phyloP scores from a whole-genome alignment of 2,329 filamentous ascomycete species.

The Fusarium pseudocircinatum region DNA sequence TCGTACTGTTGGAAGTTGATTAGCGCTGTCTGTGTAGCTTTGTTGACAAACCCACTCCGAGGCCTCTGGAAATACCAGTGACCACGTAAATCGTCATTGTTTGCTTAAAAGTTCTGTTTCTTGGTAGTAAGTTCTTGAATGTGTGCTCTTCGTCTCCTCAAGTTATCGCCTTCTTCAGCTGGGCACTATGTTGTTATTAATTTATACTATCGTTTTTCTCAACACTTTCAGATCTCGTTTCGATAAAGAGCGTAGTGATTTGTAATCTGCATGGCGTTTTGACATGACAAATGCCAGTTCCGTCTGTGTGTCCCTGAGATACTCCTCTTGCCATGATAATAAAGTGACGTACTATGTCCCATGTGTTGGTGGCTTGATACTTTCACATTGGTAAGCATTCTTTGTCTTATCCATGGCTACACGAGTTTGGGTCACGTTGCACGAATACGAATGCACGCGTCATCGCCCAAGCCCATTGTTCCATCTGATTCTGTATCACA shows the following conservation, averaged over 20 bases:
- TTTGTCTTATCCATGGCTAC: background rate
- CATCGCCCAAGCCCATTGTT: background rate
- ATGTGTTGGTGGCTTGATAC: background rate
- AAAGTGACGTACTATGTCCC: background rate
- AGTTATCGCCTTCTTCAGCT: no score
- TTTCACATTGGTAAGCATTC: background rate
- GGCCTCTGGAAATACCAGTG: background rate
- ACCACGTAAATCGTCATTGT: background rate
- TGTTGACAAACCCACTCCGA: fast-evolving
- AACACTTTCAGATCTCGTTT: background rate
- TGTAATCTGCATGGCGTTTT: background rate
- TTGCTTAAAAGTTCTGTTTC: background rate
- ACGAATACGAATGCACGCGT: background rate
- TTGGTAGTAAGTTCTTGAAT: no score
- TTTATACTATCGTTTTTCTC: background rate
- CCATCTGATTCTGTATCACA: background rate
- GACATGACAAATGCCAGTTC: background rate
- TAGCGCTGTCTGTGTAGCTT: background rate
- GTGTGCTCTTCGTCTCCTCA: no score
- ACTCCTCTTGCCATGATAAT: background rate
- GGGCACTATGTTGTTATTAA: no score
- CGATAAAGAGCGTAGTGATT: background rate
- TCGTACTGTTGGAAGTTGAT: fast-evolving
- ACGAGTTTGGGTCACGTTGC: background rate
- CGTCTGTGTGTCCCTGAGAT: background rate